phyloP scores from a whole-genome alignment of 2,329 filamentous ascomycete species.

The Madurella fahalii region DNA sequence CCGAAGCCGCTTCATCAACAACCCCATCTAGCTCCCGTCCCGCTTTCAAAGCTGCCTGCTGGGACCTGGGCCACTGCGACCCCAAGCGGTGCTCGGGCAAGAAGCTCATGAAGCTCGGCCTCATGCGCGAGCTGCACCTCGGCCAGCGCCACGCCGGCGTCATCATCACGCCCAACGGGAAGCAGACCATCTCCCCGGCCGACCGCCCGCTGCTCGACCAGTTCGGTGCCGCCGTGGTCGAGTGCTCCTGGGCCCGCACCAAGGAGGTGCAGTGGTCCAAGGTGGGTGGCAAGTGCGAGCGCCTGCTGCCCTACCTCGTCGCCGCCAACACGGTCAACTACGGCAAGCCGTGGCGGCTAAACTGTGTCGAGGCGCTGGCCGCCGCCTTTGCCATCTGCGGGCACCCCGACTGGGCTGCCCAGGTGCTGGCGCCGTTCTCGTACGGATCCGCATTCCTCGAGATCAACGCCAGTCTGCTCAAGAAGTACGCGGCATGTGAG shows the following conservation, averaged over 20 bases:
- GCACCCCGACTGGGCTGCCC: slow-evolving; percentile 82
- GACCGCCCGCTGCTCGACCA: slow-evolving; percentile 79
- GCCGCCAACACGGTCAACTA: slow-evolving; percentile 98
- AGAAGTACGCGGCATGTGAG: slow-evolving; percentile 77
- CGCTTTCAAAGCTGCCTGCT: slow-evolving; percentile 87
- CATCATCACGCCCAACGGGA: slow-evolving; percentile 93
- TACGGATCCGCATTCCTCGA: slow-evolving; percentile 87
- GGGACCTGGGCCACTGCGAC: slow-evolving; percentile 97
- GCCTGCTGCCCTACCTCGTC: slow-evolving; percentile 88
- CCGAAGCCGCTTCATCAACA: slow-evolving; percentile 32
- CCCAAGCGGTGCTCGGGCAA: slow-evolving; percentile 96
- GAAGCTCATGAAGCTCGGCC: slow-evolving; percentile 81
- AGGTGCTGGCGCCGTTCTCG: slow-evolving; percentile 76
- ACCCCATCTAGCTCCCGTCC: slow-evolving; percentile 40
- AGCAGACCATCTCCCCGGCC: slow-evolving; percentile 75
- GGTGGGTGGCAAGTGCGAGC: slow-evolving; percentile 90
- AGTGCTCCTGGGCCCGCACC: slow-evolving; percentile 94
- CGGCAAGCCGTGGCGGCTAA: slow-evolving; percentile 88
- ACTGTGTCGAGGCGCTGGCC: slow-evolving; percentile 92
- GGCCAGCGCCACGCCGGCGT: slow-evolving; percentile 90
- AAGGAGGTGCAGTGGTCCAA: slow-evolving; percentile 85
- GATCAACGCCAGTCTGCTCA: slow-evolving; percentile 80
- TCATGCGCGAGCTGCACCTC: slow-evolving; percentile 89
- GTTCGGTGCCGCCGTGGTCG: slow-evolving; percentile 90
- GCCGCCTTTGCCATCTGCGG: slow-evolving; percentile 93